Conservation (phyloP, 208 protist genomes). For the Acanthamoeba sp. region DNA sequence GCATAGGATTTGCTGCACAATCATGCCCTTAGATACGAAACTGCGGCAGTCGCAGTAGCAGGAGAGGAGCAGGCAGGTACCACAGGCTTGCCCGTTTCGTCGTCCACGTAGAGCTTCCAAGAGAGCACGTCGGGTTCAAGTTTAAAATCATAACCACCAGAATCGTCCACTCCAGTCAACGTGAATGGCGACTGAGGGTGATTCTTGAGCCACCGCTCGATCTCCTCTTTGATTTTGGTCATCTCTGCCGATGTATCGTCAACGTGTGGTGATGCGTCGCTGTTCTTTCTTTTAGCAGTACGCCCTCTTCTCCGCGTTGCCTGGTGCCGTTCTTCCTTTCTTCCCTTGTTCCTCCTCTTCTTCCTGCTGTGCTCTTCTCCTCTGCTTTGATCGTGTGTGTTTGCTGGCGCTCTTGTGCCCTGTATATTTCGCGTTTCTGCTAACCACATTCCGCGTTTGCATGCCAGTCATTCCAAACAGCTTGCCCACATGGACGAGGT, state of each 20-base stretch:
- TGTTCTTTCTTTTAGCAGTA: not conserved
- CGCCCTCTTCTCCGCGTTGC: too few relatives aligned
- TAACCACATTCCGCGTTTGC: not conserved
- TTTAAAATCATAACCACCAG: conserved; percentile 1
- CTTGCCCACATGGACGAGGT: not conserved
- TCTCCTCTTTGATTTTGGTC: conserved; percentile 60
- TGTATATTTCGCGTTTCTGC: not conserved
- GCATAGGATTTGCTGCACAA: conserved; percentile 55
- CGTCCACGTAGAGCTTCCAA: conserved; percentile 67
- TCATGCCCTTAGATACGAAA: not conserved
- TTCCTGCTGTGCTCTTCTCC: not conserved
- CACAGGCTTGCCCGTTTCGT: conserved; percentile 62
- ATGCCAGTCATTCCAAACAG: not conserved
- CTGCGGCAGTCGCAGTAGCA: not conserved
- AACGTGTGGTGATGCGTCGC: not conserved
- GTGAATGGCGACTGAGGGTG: conserved; percentile 44
- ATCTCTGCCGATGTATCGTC: not conserved
- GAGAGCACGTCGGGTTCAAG: conserved; percentile 1
- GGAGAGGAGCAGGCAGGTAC: not conserved
- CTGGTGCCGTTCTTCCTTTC: not conserved
- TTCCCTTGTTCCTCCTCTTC: not conserved
- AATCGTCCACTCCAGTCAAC: not conserved
- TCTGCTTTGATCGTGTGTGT: not conserved
- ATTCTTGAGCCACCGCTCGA: conserved; percentile 55
- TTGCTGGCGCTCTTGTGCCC: not conserved